Evolutionary conservation across 139 green algal species (phyloP).

Genomic region (Chlamydomonas eustigma): DNA sequence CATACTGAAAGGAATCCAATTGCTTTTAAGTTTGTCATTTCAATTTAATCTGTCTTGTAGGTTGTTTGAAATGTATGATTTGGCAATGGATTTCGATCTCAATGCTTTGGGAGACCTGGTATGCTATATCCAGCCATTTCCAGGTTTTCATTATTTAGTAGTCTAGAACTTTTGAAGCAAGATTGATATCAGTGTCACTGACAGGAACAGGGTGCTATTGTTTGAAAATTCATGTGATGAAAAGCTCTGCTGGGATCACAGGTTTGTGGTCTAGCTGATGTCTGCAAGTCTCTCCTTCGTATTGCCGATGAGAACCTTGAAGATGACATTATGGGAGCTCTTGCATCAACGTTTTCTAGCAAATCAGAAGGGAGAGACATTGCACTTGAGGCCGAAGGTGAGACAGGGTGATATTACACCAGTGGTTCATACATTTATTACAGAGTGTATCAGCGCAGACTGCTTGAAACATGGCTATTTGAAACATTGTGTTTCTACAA

Average conservation of each 20-base stretch:
- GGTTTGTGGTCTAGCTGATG: background rate
- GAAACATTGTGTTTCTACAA: no score
- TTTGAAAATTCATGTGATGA: background rate
- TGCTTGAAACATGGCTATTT: no score
- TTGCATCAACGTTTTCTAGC: background rate
- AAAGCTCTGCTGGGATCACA: background rate
- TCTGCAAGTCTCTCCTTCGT: background rate
- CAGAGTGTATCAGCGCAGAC: no score
- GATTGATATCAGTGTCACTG: no score
- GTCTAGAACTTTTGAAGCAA: no score
- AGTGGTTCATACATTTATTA: no score
- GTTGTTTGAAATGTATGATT: slow-evolving; percentile 34
- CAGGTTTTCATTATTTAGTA: no score
- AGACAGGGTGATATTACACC: no score
- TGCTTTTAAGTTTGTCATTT: no score
- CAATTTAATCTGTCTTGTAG: slow-evolving; percentile 18
- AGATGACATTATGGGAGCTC: slow-evolving; percentile 11
- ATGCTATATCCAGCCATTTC: no score
- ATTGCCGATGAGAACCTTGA: slow-evolving; percentile 6
- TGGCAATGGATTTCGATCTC: slow-evolving; percentile 36
- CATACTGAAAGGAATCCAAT: no score
- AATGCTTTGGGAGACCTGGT: slow-evolving; percentile 35
- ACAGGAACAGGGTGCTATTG: background rate
- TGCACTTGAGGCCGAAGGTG: background rate
- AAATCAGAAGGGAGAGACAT: slow-evolving; percentile 3